Conservation (phyloP, 2,329 filamentous ascomycete species). For the Fusarium sp. region DNA sequence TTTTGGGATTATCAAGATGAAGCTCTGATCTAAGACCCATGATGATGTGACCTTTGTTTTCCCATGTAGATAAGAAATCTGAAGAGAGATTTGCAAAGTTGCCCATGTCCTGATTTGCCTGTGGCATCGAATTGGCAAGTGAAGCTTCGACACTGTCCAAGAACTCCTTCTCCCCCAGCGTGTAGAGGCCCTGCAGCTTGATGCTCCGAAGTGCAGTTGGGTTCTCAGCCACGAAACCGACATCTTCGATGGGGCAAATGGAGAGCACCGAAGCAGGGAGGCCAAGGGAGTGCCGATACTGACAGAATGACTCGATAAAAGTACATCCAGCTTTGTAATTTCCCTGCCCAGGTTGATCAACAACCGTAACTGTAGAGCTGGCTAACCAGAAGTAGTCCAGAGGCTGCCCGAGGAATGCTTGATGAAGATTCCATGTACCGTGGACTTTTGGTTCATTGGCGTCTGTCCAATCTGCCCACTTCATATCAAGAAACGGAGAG, state of each 20-base stretch:
- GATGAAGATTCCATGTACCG: constrained; percentile 48
- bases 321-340: constrained; percentile 23
- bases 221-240: constrained; percentile 23
- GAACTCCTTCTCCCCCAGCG: background rate
- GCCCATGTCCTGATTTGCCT: background rate
- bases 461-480: constrained; percentile 37
- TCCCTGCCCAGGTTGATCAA: constrained; percentile 13
- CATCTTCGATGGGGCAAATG: constrained; percentile 15
- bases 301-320: constrained; percentile 23
- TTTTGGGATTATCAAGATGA: constrained; percentile 8
- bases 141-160: constrained; percentile 14
- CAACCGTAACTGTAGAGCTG: constrained; percentile 2
- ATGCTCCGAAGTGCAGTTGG: background rate
- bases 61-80: background rate
- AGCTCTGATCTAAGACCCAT: constrained; percentile 14
- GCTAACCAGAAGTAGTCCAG: constrained; percentile 52
- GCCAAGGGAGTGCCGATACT: constrained; percentile 11
- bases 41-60: background rate
- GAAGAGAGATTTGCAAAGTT: background rate
- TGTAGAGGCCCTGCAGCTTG: background rate
- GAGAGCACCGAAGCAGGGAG: constrained; percentile 15
- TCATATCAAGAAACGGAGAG: constrained; percentile 45
- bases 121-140: background rate
- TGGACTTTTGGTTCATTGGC: constrained; percentile 48
- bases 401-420: background rate